A percentile compares a stretch with the other conserved stretches of the same genome.
Evolutionary conservation across 352 stramenopile genomes (phyloP).

Genomic region (Globisporangium abappressorium): DNA sequence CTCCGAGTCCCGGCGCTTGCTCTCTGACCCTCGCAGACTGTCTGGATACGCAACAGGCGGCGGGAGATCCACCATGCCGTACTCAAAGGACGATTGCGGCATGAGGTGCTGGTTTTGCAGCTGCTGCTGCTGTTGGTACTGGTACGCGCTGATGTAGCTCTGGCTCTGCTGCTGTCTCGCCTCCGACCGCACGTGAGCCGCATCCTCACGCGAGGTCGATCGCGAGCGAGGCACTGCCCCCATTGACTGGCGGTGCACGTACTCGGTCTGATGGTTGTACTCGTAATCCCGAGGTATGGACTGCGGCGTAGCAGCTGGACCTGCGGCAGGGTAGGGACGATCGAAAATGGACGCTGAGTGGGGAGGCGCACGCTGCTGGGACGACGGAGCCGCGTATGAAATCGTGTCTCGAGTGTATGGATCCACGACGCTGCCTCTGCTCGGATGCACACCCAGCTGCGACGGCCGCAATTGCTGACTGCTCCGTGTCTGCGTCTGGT

Average conservation of each 20-base stretch:
- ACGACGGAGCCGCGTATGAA: slow-evolving; percentile 20
- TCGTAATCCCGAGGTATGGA: slow-evolving; percentile 13
- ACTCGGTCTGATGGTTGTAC: slow-evolving; percentile 14
- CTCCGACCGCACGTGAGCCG: neutral
- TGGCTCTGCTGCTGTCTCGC: slow-evolving; percentile 12
- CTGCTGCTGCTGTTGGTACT: slow-evolving; percentile 18
- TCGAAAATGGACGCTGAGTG: slow-evolving; percentile 65
- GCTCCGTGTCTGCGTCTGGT: slow-evolving; percentile 20
- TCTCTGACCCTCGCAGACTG: slow-evolving; percentile 16
- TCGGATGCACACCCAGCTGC: slow-evolving; percentile 31
- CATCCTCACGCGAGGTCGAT: slow-evolving; percentile 12
- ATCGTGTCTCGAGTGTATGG: slow-evolving; percentile 33
- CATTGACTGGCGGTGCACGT: slow-evolving; percentile 9
- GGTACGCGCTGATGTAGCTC: slow-evolving; percentile 12
- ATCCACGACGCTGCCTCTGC: slow-evolving; percentile 28
- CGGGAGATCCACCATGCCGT: neutral
- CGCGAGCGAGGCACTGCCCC: neutral
- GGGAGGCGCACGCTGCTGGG: slow-evolving; percentile 7
- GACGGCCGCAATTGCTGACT: slow-evolving; percentile 37
- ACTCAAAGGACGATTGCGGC: slow-evolving; percentile 27
- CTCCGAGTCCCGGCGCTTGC: slow-evolving; percentile 32
- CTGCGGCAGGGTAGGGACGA: slow-evolving; percentile 23
- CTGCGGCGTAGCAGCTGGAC: neutral
- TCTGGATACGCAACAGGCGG: slow-evolving; percentile 4
- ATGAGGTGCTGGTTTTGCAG: slow-evolving; percentile 20